Percentiles rank a stretch among this genome's conserved stretches.
phyloP scores from a whole-genome alignment of 306 rosid species.

The Morella rubra region DNA sequence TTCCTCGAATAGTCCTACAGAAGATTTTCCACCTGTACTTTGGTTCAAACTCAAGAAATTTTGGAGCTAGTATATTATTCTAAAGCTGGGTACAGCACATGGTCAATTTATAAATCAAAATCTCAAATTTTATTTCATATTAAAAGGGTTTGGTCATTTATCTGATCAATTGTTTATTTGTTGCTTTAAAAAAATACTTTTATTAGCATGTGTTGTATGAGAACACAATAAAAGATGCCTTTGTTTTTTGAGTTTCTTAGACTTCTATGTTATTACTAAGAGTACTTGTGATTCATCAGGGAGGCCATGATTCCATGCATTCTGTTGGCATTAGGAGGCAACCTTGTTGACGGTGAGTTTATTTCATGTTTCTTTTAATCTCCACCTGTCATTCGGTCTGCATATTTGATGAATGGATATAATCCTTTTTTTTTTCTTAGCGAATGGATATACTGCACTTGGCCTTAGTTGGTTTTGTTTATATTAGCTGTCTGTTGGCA shows the following conservation, averaged over 20 bases:
- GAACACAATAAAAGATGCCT: background rate
- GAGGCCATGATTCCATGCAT: conserved; percentile 99
- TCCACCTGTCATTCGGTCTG: background rate
- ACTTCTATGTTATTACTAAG: conserved; percentile 24
- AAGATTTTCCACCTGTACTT: background rate
- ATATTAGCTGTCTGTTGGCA: background rate
- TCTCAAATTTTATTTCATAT: background rate
- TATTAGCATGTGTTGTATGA: background rate
- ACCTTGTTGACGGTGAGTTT: conserved; percentile 82
- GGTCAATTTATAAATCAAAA: background rate
- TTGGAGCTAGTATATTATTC: background rate
- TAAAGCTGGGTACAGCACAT: background rate
- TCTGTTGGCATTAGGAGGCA: conserved; percentile 95
- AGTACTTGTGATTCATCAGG: conserved; percentile 54
- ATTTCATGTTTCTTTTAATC: background rate
- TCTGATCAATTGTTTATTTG: background rate
- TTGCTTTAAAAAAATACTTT: background rate
- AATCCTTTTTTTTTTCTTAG: no score
- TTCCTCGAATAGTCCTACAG: no score
- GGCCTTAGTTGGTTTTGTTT: background rate
- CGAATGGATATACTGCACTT: background rate
- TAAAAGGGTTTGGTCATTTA: background rate
- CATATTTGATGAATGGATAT: background rate
- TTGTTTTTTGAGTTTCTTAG: background rate
- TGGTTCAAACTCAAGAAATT: background rate